Evolutionary conservation across 495 filamentous ascomycete species (phyloP).

Genomic region (Pseudoneurospora amorphoporcata): DNA sequence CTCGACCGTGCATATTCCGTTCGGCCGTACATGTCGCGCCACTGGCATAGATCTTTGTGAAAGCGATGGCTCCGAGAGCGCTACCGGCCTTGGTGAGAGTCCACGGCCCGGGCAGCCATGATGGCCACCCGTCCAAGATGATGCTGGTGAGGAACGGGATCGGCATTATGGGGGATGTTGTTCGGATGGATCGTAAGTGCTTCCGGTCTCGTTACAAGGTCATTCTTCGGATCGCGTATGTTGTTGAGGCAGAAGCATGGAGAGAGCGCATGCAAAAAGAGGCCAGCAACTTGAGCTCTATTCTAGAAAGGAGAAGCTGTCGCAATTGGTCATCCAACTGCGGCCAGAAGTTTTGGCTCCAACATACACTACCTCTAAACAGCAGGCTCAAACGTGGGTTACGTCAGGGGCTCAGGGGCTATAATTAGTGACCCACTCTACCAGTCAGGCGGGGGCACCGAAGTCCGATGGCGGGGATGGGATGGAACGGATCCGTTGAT

Average conservation of each 20-base stretch:
- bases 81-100: slow-evolving; percentile 48
- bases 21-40: slow-evolving; percentile 70
- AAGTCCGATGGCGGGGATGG: background rate
- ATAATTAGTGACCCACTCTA: background rate
- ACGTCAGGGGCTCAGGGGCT: background rate
- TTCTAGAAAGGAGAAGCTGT: background rate
- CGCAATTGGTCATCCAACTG: background rate
- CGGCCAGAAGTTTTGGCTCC: background rate
- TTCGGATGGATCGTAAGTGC: background rate
- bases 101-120: slow-evolving; percentile 54
- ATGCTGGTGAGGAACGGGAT: slow-evolving; percentile 58
- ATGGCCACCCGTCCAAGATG: slow-evolving; percentile 51
- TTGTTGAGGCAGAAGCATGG: background rate
- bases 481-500: background rate
- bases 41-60: slow-evolving; percentile 69
- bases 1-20: slow-evolving; percentile 81
- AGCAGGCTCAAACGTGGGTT: background rate
- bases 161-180: slow-evolving; percentile 51
- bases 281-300: background rate
- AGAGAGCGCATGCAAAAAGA: background rate
- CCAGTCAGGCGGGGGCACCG: background rate
- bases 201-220: background rate
- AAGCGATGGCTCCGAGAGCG: slow-evolving; percentile 47
- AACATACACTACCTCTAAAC: too few species aligned
- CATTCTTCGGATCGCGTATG: background rate